Percentiles rank a stretch among this genome's conserved stretches.
phyloP scores from a whole-genome alignment of 306 rosid species.

The Urtica urens region DNA sequence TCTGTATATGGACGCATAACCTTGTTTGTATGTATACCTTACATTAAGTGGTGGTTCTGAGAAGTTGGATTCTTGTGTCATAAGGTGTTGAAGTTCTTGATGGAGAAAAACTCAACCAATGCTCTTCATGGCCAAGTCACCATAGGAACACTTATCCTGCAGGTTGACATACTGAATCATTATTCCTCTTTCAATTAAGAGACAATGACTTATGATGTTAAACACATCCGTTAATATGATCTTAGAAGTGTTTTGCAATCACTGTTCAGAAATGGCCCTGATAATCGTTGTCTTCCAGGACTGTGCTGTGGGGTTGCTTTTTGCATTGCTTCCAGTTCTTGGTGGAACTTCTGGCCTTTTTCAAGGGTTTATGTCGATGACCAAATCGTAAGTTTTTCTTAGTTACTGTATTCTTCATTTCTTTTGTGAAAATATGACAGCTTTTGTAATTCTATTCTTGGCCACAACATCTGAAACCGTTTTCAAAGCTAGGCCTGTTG shows the following conservation, averaged over 20 bases:
- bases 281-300: conserved; percentile 35
- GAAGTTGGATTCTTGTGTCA: background rate
- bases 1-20: conserved; percentile 10
- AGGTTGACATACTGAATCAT: conserved; percentile 30
- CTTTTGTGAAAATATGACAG: too few species aligned
- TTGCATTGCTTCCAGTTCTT: conserved; percentile 81
- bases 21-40: background rate
- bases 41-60: conserved; percentile 2
- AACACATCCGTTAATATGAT: too few species aligned
- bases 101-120: conserved; percentile 76
- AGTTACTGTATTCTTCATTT: background rate
- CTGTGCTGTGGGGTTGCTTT: conserved; percentile 41
- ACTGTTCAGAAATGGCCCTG: conserved; percentile 15
- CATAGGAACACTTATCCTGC: conserved; percentile 57
- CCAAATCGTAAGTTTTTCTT: conserved; percentile 59
- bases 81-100: conserved; percentile 85
- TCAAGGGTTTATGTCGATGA: conserved; percentile 82
- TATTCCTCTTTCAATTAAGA: too few species aligned
- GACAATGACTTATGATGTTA: too few species aligned
- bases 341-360: conserved; percentile 97
- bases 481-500: too few species aligned
- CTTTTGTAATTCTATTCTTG: too few species aligned
- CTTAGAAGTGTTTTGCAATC: background rate
- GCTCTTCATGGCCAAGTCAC: conserved; percentile 97
- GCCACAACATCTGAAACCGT: too few species aligned